A percentile compares a stretch with the other conserved stretches of the same genome.
phyloP scores from a whole-genome alignment of 352 stramenopile genomes.

The Pythium volutum region DNA sequence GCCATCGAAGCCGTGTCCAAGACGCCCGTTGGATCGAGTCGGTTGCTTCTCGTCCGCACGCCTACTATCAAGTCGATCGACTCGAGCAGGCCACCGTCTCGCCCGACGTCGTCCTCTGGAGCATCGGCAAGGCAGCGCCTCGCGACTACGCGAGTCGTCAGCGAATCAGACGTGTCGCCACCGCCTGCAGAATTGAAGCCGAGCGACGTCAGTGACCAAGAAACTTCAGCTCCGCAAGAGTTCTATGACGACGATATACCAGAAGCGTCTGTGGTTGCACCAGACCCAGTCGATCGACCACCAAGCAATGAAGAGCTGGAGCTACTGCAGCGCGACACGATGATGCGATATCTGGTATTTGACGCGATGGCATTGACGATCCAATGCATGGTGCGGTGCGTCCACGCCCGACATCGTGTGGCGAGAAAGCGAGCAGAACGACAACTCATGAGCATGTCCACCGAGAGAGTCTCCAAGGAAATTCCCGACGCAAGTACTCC shows the following conservation, averaged over 20 bases:
- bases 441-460: background rate
- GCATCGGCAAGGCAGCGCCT: slow-evolving; percentile 7
- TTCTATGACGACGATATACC: background rate
- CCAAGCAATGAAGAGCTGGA: slow-evolving; percentile 8
- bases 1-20: slow-evolving; percentile 45
- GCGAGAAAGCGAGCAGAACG: slow-evolving; percentile 24
- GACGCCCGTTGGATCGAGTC: slow-evolving; percentile 41
- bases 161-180: background rate
- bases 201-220: background rate
- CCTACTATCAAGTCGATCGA: slow-evolving; percentile 30
- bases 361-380: slow-evolving; percentile 32
- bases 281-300: background rate
- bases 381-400: slow-evolving; percentile 40
- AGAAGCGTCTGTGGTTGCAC: background rate
- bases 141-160: background rate
- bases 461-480: background rate
- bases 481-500: background rate
- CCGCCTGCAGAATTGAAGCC: background rate
- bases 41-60: slow-evolving; percentile 38
- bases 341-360: slow-evolving; percentile 9
- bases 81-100: background rate
- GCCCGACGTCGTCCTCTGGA: slow-evolving; percentile 14
- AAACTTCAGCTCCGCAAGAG: background rate
- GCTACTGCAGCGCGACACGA: slow-evolving; percentile 2
- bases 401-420: slow-evolving; percentile 29